Evolutionary conservation across 768 basidiomycete genomes (phyloP).

Genomic region (Tremella mesenterica): DNA sequence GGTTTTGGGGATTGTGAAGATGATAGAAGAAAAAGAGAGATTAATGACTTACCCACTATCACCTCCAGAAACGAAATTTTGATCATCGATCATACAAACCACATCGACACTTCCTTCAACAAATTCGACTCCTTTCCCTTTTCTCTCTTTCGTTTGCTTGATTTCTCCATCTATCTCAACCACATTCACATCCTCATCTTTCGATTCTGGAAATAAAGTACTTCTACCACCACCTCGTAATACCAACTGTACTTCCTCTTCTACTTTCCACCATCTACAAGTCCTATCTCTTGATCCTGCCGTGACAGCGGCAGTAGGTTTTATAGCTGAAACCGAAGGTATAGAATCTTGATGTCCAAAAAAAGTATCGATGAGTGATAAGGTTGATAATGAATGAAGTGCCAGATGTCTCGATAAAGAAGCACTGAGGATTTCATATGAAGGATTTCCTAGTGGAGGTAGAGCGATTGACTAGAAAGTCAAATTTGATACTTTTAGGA

Average conservation of each 20-base stretch:
- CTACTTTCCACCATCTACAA: slow-evolving; percentile 88
- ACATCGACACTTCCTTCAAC: slow-evolving; percentile 87
- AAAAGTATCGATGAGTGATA: slow-evolving; percentile 90
- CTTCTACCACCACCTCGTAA: slow-evolving; percentile 91
- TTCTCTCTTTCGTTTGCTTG: slow-evolving; percentile 7
- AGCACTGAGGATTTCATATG: slow-evolving; percentile 57
- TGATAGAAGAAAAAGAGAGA: not conserved
- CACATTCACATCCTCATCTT: slow-evolving; percentile 42
- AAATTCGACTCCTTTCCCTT: slow-evolving; percentile 51
- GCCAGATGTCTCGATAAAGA: slow-evolving; percentile 70
- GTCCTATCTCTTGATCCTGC: slow-evolving; percentile 88
- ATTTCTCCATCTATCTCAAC: no score
- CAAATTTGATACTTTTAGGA: not conserved
- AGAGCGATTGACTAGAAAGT: slow-evolving; percentile 59
- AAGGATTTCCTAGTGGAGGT: slow-evolving; percentile 62
- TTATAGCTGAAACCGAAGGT: slow-evolving; percentile 65
- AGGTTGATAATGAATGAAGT: slow-evolving; percentile 51
- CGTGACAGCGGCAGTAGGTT: slow-evolving; percentile 73
- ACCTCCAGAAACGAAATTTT: slow-evolving; percentile 83
- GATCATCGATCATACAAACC: slow-evolving; percentile 91
- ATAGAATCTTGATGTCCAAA: slow-evolving; percentile 95
- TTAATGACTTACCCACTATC: slow-evolving; percentile 76
- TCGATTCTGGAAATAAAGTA: slow-evolving; percentile 48
- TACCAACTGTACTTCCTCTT: slow-evolving; percentile 88
- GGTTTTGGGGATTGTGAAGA: no score